Evolutionary conservation across 2,329 filamentous ascomycete genomes (phyloP).

Genomic region (Ambrosiella beaveri): DNA sequence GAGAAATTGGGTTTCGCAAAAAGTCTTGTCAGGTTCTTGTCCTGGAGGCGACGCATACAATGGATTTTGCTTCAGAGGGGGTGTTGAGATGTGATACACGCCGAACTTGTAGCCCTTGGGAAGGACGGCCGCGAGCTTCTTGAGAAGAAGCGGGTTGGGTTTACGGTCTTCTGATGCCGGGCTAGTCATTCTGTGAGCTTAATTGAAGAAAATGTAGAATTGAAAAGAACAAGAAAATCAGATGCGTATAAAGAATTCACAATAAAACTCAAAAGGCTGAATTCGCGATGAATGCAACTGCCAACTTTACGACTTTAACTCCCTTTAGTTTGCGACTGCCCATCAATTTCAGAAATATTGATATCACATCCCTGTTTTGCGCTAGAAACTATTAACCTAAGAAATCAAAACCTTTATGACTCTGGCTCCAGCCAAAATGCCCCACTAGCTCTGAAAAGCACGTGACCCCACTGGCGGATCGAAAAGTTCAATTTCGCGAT

Average conservation of each 20-base stretch:
- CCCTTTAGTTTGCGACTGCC: too few species aligned
- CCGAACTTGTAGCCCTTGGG: slow-evolving; percentile 42
- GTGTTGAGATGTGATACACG: slow-evolving; percentile 75
- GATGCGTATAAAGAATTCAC: too few species aligned
- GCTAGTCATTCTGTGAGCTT: not conserved
- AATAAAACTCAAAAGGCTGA: too few species aligned
- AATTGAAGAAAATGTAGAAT: not conserved
- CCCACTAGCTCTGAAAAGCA: slow-evolving; percentile 2
- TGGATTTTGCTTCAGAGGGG: slow-evolving; percentile 54
- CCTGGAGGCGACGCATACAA: slow-evolving; percentile 67
- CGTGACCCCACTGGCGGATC: slow-evolving; percentile 6
- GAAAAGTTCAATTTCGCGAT: slow-evolving; percentile 11
- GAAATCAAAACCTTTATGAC: not conserved
- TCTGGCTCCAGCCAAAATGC: not conserved
- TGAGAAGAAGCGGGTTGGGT: slow-evolving; percentile 17
- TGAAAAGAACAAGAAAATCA: not conserved
- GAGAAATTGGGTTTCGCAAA: slow-evolving; percentile 68
- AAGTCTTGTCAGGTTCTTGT: slow-evolving; percentile 57
- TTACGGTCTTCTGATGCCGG: slow-evolving; percentile 13
- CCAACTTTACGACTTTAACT: too few species aligned
- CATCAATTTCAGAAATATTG: not conserved
- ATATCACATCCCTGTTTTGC: not conserved
- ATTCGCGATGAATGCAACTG: not conserved
- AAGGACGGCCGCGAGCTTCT: slow-evolving; percentile 31
- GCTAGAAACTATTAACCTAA: not conserved